Evolutionary conservation across 2,329 filamentous ascomycete genomes (phyloP), one percentile per base, ranked within the genome.

Genomic region (Cladosporium cucumerinum): DNA sequence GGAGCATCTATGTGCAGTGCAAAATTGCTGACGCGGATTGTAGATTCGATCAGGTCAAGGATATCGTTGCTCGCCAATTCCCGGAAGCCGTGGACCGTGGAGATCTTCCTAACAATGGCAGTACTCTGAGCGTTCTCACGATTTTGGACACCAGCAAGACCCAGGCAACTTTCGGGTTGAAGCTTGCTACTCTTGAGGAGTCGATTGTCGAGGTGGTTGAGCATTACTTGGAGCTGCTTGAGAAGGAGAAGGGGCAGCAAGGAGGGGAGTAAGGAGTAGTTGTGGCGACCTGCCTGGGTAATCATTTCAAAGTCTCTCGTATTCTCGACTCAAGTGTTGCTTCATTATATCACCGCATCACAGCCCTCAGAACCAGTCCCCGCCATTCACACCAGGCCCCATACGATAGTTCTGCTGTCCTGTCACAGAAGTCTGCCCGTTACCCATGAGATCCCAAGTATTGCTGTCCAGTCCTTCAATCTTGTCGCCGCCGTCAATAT

Each of bases 401-500:
- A 69, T 72, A 39, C 68, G 67, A 64, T 70, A 64, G 65, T 71
- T 72, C 52, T 65, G 67, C 23, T 67, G 67, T 21, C 61, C 64
- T 18, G 66, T 48, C n/a, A 54, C 61, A 49, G 64, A 65, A 1
- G 63, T 48, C 18, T 54, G 57, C 21, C 69, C 68, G 49, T 62
- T 65, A 64, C 68, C 68, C 21, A 64, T 57, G 6, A 39, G 32
- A 11, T 57, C 51, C 66, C 61, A 64, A 43, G 18, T 54, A 28
- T 28, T 58, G 26, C 26, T 39, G 43, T 60, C 61, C 11, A 49
- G 51, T 51, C 65, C 65, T 28, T 51, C 61, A 12, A 57, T 36
- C 14, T 32, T 52, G 16, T 57, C 61, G 14, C 65, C 66, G 16
- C 66, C 64, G 55, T 77, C 75, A 3, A 77, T 72, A n/a, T 82